Percentiles rank a stretch among this genome's conserved stretches.
These are phyloP conservation scores for Aspergillus sp. DNA, from an alignment of 2,329 filamentous ascomycete genomes.

Conservation along the genomic window DNA sequence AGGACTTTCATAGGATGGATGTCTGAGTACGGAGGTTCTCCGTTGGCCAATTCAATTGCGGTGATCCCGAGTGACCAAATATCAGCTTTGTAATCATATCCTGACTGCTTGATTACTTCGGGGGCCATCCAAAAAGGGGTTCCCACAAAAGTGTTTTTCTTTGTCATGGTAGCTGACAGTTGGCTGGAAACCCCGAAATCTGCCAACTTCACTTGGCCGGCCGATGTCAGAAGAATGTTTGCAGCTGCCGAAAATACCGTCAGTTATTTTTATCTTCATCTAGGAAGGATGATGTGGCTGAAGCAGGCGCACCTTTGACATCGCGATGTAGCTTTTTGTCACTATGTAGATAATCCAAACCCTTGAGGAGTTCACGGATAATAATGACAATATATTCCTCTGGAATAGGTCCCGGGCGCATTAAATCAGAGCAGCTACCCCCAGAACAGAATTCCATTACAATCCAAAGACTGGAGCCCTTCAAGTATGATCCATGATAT, in stretches of 20 bases:
- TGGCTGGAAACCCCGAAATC: conserved; percentile 98
- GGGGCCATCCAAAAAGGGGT: conserved; percentile 99
- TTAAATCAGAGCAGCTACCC: conserved; percentile 90
- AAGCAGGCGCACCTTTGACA: conserved; percentile 71
- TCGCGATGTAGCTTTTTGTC: conserved; percentile 97
- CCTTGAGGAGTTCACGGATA: conserved; percentile 81
- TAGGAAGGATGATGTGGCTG: background rate
- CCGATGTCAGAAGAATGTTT: conserved; percentile 84
- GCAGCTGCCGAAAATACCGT: conserved; percentile 61
- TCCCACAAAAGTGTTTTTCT: conserved; percentile 98
- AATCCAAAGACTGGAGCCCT: conserved; percentile 96
- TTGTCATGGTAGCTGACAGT: conserved; percentile 96
- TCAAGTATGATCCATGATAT: conserved; percentile 95
- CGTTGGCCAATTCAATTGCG: conserved; percentile 84
- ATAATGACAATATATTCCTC: conserved; percentile 99
- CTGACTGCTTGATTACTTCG: conserved; percentile 97
- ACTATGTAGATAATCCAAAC: conserved; percentile 86
- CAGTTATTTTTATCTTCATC: conserved; percentile 6
- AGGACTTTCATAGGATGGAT: conserved; percentile 99
- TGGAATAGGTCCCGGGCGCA: conserved; percentile 87
- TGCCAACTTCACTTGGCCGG: conserved; percentile 93
- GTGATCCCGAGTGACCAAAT: conserved; percentile 98
- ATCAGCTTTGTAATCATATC: conserved; percentile 96
- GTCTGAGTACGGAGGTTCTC: conserved; percentile 91
- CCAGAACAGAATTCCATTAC: conserved; percentile 99